phyloP scores from a whole-genome alignment of 768 basidiomycete genomes.

The Tylopilus vinaceipallidus region DNA sequence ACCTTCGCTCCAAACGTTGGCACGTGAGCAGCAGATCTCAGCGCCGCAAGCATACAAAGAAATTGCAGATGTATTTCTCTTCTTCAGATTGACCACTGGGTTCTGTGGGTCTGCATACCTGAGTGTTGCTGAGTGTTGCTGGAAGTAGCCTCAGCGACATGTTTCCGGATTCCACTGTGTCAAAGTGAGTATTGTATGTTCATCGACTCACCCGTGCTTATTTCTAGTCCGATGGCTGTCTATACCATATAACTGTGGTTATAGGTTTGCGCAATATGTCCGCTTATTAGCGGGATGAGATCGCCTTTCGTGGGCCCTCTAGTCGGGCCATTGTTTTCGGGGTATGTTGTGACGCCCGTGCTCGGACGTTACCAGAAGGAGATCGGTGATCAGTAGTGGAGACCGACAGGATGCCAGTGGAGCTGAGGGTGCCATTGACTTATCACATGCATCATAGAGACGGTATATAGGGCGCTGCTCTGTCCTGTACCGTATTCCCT shows the following conservation, averaged over 20 bases:
- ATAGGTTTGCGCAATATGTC: no score
- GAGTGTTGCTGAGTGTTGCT: slow-evolving; percentile 56
- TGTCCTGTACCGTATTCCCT: no score
- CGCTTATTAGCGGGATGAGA: no score
- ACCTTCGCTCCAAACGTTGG: slow-evolving; percentile 70
- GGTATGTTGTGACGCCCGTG: no score
- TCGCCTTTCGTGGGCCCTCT: slow-evolving; percentile 58
- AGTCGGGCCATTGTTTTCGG: slow-evolving; percentile 54
- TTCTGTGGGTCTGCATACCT: slow-evolving; percentile 57
- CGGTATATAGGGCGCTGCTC: no score
- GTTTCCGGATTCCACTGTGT: slow-evolving; percentile 54
- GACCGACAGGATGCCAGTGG: no score
- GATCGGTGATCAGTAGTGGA: no score
- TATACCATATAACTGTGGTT: slow-evolving; percentile 42
- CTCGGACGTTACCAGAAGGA: no score
- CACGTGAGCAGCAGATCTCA: slow-evolving; percentile 17
- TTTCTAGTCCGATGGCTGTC: slow-evolving; percentile 51
- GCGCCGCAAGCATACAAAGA: not conserved
- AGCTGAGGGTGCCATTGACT: no score
- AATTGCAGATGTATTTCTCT: slow-evolving; percentile 51
- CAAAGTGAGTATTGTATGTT: slow-evolving; percentile 46
- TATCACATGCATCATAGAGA: no score
- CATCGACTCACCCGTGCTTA: slow-evolving; percentile 3
- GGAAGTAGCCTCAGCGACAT: slow-evolving; percentile 61
- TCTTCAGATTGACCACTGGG: slow-evolving; percentile 61